Evolutionary conservation across 1,284 basidiomycete genomes (phyloP), one percentile per base, ranked within the genome.

Genomic region (Clitocybe nebularis): DNA sequence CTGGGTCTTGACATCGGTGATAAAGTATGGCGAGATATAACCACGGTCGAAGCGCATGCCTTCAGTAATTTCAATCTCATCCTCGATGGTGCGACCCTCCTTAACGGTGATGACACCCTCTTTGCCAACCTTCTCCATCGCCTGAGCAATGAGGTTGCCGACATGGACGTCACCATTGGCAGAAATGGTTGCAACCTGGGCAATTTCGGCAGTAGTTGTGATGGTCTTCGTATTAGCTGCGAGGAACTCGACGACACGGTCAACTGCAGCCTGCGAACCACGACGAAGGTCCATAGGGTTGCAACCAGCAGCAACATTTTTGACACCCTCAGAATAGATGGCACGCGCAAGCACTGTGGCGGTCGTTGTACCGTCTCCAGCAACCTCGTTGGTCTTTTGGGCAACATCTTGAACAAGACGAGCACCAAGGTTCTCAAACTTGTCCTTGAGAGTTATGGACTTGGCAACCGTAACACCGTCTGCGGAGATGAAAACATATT

Each of bases 61-160:
- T 72, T 99, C 95, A 22, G 95, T 98, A 62, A 99, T 94, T 68
- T 99, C 95, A 62, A 98, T 98, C 72, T 97, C 89, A 63, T 99
- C 95, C 58, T 97, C 93, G 54, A 95, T 95, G 9, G 95, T 98
- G 52, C 88, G 84, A 43, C 95, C 95, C 69, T 98, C 95, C 77
- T 96, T 97, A 67, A 99, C 94, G 48, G 95, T 99, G 74, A 99
- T 98, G 63, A 98, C 95, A 66, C 95, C 95, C 71, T 99, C 95
- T 75, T 97, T 97, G 64, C 95, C 95, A 50, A 98, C 95, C 69
- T 97, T 97, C 72, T 98, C 95, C 95, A 98, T 98, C 2, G 95
- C 95, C 61, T 93, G 92, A n/a, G 95, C 93, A 67, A 98, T 98
- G 60, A 99, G 81, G 65, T 87, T 84, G 43, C 95, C 95, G 54